phyloP scores from a whole-genome alignment of 805 yeast species.

The Candida xyloterini region DNA sequence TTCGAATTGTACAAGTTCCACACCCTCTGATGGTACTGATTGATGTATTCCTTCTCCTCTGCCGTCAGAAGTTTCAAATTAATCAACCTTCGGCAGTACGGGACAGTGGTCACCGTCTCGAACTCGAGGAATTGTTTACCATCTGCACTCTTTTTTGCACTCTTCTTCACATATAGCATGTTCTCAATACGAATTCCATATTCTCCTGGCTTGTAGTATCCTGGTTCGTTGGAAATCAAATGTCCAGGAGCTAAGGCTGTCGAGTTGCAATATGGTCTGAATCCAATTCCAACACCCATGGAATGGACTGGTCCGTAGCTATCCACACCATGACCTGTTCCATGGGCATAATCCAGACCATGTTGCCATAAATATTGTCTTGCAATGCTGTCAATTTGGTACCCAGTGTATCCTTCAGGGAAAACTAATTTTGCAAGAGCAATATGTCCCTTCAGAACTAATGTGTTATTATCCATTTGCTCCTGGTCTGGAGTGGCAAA shows the following conservation, averaged over 20 bases:
- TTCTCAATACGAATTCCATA: slow-evolving; percentile 57
- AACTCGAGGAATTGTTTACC: slow-evolving; percentile 47
- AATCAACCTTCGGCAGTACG: slow-evolving; percentile 53
- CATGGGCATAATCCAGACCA: slow-evolving; percentile 60
- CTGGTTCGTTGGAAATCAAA: slow-evolving; percentile 60
- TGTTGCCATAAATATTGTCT: slow-evolving; percentile 55
- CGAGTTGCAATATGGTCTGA: slow-evolving; percentile 46
- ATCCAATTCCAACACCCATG: slow-evolving; percentile 62
- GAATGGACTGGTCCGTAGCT: slow-evolving; percentile 60
- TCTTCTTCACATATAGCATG: slow-evolving; percentile 46
- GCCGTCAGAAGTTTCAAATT: slow-evolving; percentile 40
- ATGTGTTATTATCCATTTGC: slow-evolving; percentile 49
- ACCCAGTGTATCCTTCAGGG: slow-evolving; percentile 56
- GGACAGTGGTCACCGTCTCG: slow-evolving; percentile 57
- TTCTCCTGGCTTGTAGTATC: slow-evolving; percentile 56
- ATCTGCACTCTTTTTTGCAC: slow-evolving; percentile 34
- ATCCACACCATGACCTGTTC: slow-evolving; percentile 68
- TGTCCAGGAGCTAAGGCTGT: slow-evolving; percentile 49
- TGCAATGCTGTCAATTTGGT: slow-evolving; percentile 53
- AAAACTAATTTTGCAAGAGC: slow-evolving; percentile 47
- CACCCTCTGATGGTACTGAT: slow-evolving; percentile 44
- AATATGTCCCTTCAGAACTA: slow-evolving; percentile 57
- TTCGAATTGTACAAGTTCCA: slow-evolving; percentile 43
- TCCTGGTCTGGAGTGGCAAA: slow-evolving; percentile 45
- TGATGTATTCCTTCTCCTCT: slow-evolving; percentile 50